A percentile compares a stretch with the other conserved stretches of the same genome.
Conservation (phyloP, 75 land plant species). For the Cupressus sempervirens region DNA sequence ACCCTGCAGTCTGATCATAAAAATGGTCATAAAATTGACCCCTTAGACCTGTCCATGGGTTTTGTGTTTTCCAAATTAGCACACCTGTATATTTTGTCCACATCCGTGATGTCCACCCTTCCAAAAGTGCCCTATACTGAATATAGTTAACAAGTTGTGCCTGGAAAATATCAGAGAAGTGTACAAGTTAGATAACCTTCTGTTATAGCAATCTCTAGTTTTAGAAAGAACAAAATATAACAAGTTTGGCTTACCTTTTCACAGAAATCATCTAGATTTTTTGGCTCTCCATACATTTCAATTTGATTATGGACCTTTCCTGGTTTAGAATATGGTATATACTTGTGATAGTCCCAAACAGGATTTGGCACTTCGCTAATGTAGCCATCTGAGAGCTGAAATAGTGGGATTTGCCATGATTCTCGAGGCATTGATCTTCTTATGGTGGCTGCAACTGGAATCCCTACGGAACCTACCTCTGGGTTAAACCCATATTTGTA, state of each 20-base stretch:
- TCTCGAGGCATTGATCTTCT: constrained; percentile 85
- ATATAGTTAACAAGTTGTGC: constrained; percentile 93
- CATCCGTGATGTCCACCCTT: constrained; percentile 93
- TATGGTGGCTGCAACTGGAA: constrained; percentile 91
- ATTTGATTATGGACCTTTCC: constrained; percentile 79
- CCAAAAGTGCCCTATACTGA: constrained; percentile 89
- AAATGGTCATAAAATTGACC: constrained; percentile 98
- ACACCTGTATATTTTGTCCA: constrained; percentile 94
- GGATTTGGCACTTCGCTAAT: constrained; percentile 75
- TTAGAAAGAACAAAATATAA: background rate
- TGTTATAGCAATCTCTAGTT: background rate
- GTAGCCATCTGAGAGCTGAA: constrained; percentile 51
- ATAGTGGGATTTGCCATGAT: constrained; percentile 81
- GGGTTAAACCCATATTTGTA: constrained; percentile 94
- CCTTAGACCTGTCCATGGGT: constrained; percentile 97
- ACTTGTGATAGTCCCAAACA: constrained; percentile 91
- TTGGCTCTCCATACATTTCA: constrained; percentile 60
- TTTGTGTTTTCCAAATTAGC: constrained; percentile 91
- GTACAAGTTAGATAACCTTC: background rate
- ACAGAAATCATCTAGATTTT: constrained; percentile 89
- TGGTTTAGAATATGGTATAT: constrained; percentile 91
- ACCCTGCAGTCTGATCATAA: constrained; percentile 87
- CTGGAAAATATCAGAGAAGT: constrained; percentile 31
- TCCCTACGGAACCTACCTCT: constrained; percentile 91
- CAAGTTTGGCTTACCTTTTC: constrained; percentile 58